Base-by-base conservation (phyloP, 140 eudicot species). In the Flaveria floridana region DNA sequence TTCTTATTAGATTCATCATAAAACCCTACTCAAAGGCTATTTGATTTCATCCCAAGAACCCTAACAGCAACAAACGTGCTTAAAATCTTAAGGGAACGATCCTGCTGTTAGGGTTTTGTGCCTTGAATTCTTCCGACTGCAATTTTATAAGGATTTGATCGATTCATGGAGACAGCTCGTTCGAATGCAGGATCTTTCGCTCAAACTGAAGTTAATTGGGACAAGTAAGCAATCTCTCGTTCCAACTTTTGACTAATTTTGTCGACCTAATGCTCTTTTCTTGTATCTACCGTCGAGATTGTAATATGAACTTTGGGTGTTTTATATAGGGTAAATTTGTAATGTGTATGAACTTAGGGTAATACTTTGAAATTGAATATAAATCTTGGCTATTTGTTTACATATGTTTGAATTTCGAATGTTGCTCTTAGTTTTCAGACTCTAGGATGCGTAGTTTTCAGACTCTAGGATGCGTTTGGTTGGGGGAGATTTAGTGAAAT, bases 161-260 rank as follows among this genome's bases (percentile, higher is more conserved):
- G 66, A 37, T 51, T 3, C 58, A 91, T 91, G 97, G 93, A 81
- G 44, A 53, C 87, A 6, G 69, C 84, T 68, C 79, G 78, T 78
- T 56, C 87, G 30, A 82, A 81, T 12, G 55, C 83, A 61, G 81
- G 67, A 63, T 72, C 92, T n/a, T 84, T 83, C 39, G 81, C 85
- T 26, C 96, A 84, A 79, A 85, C 96, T 25, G 97, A 91, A 79
- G 89, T 91, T 63, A 87, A 91, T 66, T 91, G 97, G 97, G 97
- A 91, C 82, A 91, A 89, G 97, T 91, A 87, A 78, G 85, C 76
- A 48, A 63, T 34, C 28, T 51, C 2, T 72, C 34, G 46, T 56
- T 10, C 21, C 41, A 30, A 30, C 8, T 34, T 6, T 34, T 34
- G 41, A 34, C 41, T 6, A 34, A 6, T 5, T 5, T 5, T 34